Conservation (phyloP, 257 asterid species). For the Petunia axillaris region DNA sequence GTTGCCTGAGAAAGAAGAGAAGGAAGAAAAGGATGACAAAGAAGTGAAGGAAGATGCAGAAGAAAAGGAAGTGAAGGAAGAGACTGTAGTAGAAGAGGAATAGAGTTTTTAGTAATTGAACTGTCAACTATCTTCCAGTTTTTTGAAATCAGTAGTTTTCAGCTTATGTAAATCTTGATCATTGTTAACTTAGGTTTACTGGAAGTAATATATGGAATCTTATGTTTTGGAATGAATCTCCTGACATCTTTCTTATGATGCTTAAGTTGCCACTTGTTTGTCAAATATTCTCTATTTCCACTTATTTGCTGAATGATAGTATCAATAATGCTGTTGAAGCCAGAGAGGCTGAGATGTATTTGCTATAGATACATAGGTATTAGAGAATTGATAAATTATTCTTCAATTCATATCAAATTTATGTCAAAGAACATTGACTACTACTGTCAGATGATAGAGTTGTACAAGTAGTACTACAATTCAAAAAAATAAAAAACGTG, state of each 20-base stretch:
- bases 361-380: neutral
- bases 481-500: constrained; percentile 21
- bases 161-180: constrained; percentile 48
- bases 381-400: neutral
- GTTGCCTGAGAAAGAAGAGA: constrained; percentile 9
- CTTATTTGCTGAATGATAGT: too few relatives aligned
- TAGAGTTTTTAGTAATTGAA: constrained; percentile 28
- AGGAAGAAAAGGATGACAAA: constrained; percentile 24
- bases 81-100: constrained; percentile 44
- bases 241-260: neutral
- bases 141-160: constrained; percentile 24
- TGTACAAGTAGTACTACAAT: constrained; percentile 31
- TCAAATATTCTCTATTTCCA: neutral
- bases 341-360: neutral
- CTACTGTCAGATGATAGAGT: neutral
- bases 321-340: too few relatives aligned
- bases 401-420: constrained; percentile 26
- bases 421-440: constrained; percentile 25
- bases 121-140: neutral
- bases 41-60: constrained; percentile 23
- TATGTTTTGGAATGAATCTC: neutral
- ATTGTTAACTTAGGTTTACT: neutral
- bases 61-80: constrained; percentile 39
- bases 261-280: neutral
- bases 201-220: neutral